Base-by-base conservation (phyloP, 192 early-diverging fungal genomes). In the Kappamyces sp. region DNA sequence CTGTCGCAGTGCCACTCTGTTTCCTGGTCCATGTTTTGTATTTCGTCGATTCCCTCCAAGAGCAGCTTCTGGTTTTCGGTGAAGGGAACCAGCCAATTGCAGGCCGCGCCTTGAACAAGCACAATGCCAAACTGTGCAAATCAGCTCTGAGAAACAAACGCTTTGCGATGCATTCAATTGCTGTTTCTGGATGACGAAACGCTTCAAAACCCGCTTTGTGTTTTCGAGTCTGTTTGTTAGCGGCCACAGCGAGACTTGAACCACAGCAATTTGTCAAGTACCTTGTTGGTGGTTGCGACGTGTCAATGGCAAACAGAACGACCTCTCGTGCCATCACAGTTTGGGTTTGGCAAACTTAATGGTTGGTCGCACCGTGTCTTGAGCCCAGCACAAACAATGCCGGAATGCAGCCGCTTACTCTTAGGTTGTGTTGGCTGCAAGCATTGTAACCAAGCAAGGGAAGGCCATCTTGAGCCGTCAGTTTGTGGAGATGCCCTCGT, bases 401-500 rank as follows among this genome's bases (percentile, higher is more conserved):
- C 11, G 48, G 35, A 32, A 30, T 34, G 22, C 39, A 36, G 3
- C 5, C 39, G 14, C 15, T n/a, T 38, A 12, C 30, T 22, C 4
- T 34, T n/a, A 11, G 6, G 22, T 69, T 66, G 69, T 39, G 61
- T 75, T 30, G 38, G 68, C n/a, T 68, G 67, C 4, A 22, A 22
- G 22, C 22, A 22, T 22, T 22, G 22, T 67, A 14, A 43, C 42
- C 8, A 43, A 43, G 42, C 42, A 43, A 14, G 42, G 42, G 9
- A 43, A 43, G 90, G 89, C 86, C 31, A 71, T 93, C 60, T 86
- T 91, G 57, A 91, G 89, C 57, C 89, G 96, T 46, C 96, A 98
- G 75, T 98, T 97, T 72, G 83, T 93, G 38, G 96, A 96, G 57
- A 96, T 97, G 88, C 89, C 90, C 47, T 84, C 93, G 32, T 84